Evolutionary conservation across 305 asterid genomes (phyloP).

Genomic region (Solanum hybrid): DNA sequence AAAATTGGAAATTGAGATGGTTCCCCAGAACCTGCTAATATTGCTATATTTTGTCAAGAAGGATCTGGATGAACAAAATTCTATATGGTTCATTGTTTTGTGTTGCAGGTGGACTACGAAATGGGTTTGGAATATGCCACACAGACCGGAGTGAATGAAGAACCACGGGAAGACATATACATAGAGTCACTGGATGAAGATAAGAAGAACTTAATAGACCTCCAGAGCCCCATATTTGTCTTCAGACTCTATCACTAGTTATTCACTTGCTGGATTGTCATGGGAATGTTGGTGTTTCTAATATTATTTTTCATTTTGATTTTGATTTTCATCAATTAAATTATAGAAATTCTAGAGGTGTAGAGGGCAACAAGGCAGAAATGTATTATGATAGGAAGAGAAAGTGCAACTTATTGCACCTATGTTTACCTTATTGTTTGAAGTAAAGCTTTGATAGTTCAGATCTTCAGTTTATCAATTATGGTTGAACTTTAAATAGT

Average conservation of each 20-base stretch:
- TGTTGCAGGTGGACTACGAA: conserved; percentile 81
- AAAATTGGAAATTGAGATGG: background rate
- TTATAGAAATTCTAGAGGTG: background rate
- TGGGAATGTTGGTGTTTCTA: background rate
- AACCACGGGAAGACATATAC: conserved; percentile 66
- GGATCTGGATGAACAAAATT: background rate
- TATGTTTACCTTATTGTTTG: background rate
- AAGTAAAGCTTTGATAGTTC: background rate
- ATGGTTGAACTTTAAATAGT: background rate
- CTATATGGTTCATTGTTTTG: background rate
- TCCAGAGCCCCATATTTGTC: conserved; percentile 49
- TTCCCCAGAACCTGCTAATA: background rate
- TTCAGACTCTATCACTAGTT: conserved; percentile 59
- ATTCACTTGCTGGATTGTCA: background rate
- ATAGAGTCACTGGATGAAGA: conserved; percentile 46
- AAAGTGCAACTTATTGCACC: background rate
- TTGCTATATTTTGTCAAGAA: background rate
- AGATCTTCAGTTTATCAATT: background rate
- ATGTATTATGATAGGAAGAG: background rate
- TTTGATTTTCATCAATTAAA: background rate
- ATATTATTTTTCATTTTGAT: background rate
- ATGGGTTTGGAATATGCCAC: conserved; percentile 92
- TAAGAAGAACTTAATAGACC: conserved; percentile 27
- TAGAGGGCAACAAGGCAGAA: background rate
- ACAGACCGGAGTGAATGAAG: conserved; percentile 75